phyloP scores from a whole-genome alignment of 2,329 filamentous ascomycete species.

The Diplodia corticola region DNA sequence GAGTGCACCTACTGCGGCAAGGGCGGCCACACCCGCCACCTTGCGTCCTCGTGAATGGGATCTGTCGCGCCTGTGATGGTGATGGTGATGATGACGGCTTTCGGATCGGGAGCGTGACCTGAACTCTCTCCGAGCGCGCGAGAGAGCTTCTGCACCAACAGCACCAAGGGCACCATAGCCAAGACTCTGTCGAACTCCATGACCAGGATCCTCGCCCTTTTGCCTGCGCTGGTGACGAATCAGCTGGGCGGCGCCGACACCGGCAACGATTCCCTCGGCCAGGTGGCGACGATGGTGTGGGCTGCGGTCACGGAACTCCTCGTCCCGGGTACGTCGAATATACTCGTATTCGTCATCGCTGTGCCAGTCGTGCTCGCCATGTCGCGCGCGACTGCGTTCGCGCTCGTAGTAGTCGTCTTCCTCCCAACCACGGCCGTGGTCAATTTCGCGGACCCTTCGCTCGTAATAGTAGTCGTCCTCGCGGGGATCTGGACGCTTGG shows the following conservation, averaged over 20 bases:
- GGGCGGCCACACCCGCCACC: conserved; percentile 59
- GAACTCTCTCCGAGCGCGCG: conserved; percentile 51
- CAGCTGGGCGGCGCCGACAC: conserved; percentile 61
- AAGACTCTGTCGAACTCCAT: conserved; percentile 54
- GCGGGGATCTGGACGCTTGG: conserved; percentile 41
- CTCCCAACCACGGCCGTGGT: conserved; percentile 48
- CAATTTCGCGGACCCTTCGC: conserved; percentile 56
- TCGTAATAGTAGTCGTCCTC: conserved; percentile 65
- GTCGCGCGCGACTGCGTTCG: conserved; percentile 37
- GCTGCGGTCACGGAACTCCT: conserved; percentile 37
- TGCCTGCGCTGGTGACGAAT: conserved; percentile 58
- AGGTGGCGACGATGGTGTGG: conserved; percentile 58
- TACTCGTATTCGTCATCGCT: conserved; percentile 65
- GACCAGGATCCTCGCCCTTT: conserved; percentile 56
- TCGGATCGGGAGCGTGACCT: conserved; percentile 48
- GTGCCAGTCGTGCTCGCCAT: conserved; percentile 41
- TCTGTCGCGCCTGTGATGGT: conserved; percentile 34
- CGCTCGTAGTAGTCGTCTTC: conserved; percentile 39
- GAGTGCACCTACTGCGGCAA: conserved; percentile 61
- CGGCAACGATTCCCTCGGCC: conserved; percentile 63
- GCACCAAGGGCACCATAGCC: conserved; percentile 64
- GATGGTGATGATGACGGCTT: conserved; percentile 30
- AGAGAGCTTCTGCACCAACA: conserved; percentile 60
- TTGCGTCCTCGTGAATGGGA: conserved; percentile 49
- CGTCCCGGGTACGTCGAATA: conserved; percentile 53